Percentiles rank a stretch among this genome's conserved stretches.
phyloP scores from a whole-genome alignment of 352 stramenopile genomes.

The Pythium grandisporangium region DNA sequence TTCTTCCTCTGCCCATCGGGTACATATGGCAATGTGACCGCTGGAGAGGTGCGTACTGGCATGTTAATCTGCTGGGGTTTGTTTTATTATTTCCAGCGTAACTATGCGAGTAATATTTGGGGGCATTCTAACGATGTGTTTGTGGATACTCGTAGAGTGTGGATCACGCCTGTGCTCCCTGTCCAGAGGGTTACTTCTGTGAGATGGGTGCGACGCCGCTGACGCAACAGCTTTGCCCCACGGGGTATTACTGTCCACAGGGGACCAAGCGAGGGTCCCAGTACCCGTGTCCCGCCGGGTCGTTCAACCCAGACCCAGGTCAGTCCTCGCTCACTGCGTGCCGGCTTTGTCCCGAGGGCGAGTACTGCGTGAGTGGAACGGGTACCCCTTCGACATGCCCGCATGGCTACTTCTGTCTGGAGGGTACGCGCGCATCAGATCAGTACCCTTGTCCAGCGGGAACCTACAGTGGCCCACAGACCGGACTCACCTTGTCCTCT shows the following conservation, averaged over 20 bases:
- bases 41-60: constrained; percentile 38
- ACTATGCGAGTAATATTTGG: background rate
- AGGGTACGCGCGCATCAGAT: constrained; percentile 43
- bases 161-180: constrained; percentile 65
- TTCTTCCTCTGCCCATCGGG: constrained; percentile 83
- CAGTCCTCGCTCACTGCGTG: constrained; percentile 49
- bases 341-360: constrained; percentile 40
- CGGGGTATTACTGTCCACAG: constrained; percentile 63
- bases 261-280: constrained; percentile 50
- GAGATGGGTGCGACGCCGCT: constrained; percentile 63
- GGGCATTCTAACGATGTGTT: background rate
- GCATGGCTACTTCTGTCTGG: constrained; percentile 75
- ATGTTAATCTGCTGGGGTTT: too few relatives aligned
- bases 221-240: constrained; percentile 49
- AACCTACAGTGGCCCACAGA: constrained; percentile 68
- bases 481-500: constrained; percentile 27
- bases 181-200: constrained; percentile 70
- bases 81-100: too few relatives aligned
- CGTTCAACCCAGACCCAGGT: constrained; percentile 52
- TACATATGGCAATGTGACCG: constrained; percentile 79
- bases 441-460: constrained; percentile 85
- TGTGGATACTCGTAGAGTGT: constrained; percentile 34
- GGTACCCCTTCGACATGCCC: constrained; percentile 46
- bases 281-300: constrained; percentile 83
- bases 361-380: constrained; percentile 50